Evolutionary conservation across 257 asterid genomes (phyloP).

Genomic region (Rhazya stricta): DNA sequence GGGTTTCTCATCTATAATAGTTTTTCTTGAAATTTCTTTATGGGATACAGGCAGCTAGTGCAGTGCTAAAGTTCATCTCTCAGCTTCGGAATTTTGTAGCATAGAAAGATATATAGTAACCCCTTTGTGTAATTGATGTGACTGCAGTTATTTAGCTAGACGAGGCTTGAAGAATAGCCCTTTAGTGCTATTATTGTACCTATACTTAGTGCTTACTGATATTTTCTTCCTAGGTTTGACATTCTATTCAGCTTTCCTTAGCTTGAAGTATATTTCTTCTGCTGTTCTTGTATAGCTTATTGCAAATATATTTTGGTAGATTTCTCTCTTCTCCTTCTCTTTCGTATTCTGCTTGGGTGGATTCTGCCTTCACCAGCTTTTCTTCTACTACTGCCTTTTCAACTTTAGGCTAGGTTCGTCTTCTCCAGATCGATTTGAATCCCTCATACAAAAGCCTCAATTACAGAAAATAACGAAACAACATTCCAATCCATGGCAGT

Average conservation of each 20-base stretch:
- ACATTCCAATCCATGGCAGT: too few species aligned
- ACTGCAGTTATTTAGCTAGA: not conserved
- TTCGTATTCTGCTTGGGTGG: too few species aligned
- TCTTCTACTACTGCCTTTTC: too few species aligned
- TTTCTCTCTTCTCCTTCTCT: not conserved
- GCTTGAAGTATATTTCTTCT: not conserved
- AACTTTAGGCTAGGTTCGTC: too few species aligned
- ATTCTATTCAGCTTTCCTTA: not conserved
- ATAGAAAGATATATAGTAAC: not conserved
- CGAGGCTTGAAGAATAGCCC: slow-evolving; percentile 11
- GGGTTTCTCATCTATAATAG: not conserved
- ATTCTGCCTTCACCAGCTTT: too few species aligned
- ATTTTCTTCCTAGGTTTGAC: not conserved
- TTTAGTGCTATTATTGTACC: not conserved
- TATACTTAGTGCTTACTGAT: not conserved
- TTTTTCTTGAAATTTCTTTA: not conserved
- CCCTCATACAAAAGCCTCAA: too few species aligned
- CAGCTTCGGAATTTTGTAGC: slow-evolving; percentile 7
- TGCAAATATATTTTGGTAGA: not conserved
- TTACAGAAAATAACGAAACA: too few species aligned
- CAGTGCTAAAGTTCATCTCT: not conserved
- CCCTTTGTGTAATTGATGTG: not conserved
- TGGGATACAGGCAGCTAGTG: not conserved
- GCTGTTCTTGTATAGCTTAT: not conserved
- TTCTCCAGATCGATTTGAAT: too few species aligned